Evolutionary conservation across 192 early-diverging fungal genomes (phyloP), one percentile per base, ranked within the genome.

Genomic region (Rhizophagus sp.): DNA sequence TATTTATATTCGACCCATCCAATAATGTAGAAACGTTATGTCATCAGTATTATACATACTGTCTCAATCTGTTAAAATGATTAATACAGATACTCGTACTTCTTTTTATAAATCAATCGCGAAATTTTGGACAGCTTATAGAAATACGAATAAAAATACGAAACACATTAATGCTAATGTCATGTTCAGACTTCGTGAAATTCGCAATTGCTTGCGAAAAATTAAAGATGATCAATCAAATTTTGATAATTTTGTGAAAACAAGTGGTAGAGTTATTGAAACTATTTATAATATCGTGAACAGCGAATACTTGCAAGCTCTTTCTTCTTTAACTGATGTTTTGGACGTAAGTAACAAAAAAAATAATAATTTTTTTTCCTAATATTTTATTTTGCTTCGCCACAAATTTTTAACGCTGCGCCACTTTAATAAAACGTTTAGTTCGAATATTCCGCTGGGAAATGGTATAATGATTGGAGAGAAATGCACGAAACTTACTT

Each of bases 401-500:
- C 39, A 41, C 39, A 8, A 6, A 0, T 41, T 41, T 41, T 41
- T 41, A 41, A 41, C 39, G 39, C 64, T 52, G 50, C 50, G 50
- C 50, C 50, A 19, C 13, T 15, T 66, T 66, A 0, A 13, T 2
- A 9, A 36, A 41, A 41, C 39, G 6, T 41, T 41, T 41, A 70
- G 68, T 70, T 70, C 12, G 68, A 70, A 70, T 70, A 70, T 70
- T 2, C 19, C 8, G 68, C 68, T 3, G 68, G 68, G 12, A 22
- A 70, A 44, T 70, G 68, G 68, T 70, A 70, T 39, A 6, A 44
- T 41, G 19, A 70, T 39, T 70, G 68, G 68, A 10, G 4, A 47
- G 10, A 2, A 11, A 70, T 44, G 11, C 15, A 5, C 11, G 68
- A 12, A n/a, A 30, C 10, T 1, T 57, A 22, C 17, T 57, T 57